Base-by-base conservation (phyloP, 805 yeast genomes). In the Yarrowia deformans region DNA sequence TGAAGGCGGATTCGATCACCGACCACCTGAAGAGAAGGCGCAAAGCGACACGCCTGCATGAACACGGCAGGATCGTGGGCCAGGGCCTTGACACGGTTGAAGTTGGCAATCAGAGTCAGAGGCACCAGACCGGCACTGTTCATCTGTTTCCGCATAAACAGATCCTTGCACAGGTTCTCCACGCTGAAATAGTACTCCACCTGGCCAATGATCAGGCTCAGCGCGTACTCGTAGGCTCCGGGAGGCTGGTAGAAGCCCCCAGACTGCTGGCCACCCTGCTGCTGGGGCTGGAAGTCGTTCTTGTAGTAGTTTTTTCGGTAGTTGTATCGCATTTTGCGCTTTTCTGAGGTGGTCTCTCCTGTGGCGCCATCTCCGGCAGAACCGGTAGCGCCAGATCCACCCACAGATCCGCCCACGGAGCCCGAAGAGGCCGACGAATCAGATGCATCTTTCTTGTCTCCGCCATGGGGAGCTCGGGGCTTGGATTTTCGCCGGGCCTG, bases 121-220 rank as follows among this genome's bases (percentile, higher is more conserved):
- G 88, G 86, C 68, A 93, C 84, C 83, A 88, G 88, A 34, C 97
- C 97, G 70, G 86, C 83, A 58, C 84, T 74, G 78, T 88, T 86
- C 96, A 94, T 90, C 75, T 90, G 90, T 72, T 87, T 85, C 79
- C 97, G 87, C 79, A 95, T 83, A 77, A 81, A 94, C 66, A 88
- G 81, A 80, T 95, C 99, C 80, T 92, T 90, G 74, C 89, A 82
- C 79, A 95, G 83, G 79, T 95, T 95, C 74, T 92, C 97, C 64
- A 88, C 83, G 39, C 96, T 89, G 81, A 95, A 90, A 79, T 95
- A 95, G 82, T 95, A 95, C 77, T 91, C 95, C 67, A 94, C 82
- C 82, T 93, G 98, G 78, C 77, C 78, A 8, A 84, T 76, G 40
- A 83, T 78, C 45, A 76, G 64, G 43, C 72, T 70, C 64, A 78